Percentiles rank a stretch among this genome's conserved stretches.
Evolutionary conservation across 2,329 filamentous ascomycete species (phyloP).

Genomic region (Lithohypha guttulata): DNA sequence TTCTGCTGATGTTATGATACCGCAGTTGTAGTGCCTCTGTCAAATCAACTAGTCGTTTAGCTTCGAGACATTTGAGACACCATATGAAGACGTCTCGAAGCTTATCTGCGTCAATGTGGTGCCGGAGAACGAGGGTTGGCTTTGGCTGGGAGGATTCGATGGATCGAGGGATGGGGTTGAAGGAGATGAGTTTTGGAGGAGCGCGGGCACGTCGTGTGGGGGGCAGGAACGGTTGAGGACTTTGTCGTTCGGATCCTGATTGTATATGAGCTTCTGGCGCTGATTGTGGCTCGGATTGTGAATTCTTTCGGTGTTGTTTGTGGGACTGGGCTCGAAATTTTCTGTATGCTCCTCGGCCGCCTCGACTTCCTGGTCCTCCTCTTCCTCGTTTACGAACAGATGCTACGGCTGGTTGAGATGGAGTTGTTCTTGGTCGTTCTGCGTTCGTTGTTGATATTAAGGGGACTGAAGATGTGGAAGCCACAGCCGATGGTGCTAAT

Average conservation of each 20-base stretch:
- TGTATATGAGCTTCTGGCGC: background rate
- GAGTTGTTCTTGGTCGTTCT: too few relatives aligned
- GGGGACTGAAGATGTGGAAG: too few relatives aligned
- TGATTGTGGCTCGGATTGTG: background rate
- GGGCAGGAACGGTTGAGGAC: background rate
- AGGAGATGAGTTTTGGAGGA: background rate
- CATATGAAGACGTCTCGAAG: slow-evolving; percentile 3
- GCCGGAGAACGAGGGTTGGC: slow-evolving; percentile 1
- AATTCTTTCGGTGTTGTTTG: background rate
- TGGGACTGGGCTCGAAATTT: too few relatives aligned
- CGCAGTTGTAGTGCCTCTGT: background rate
- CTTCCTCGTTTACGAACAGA: too few relatives aligned
- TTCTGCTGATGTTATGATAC: slow-evolving; percentile 1
- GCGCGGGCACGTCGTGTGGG: background rate
- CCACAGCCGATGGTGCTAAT: too few relatives aligned
- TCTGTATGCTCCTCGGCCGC: too few relatives aligned
- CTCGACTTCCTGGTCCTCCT: too few relatives aligned
- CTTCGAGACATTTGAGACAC: background rate
- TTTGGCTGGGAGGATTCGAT: slow-evolving; percentile 1
- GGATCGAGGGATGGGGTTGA: background rate
- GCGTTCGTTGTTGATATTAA: too few relatives aligned
- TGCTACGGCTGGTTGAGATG: too few relatives aligned
- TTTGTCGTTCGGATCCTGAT: background rate
- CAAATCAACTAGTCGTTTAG: background rate
- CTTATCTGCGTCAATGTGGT: background rate